Base-by-base conservation (phyloP, 2,329 filamentous ascomycete genomes). In the Pestalotiopsis sp. region DNA sequence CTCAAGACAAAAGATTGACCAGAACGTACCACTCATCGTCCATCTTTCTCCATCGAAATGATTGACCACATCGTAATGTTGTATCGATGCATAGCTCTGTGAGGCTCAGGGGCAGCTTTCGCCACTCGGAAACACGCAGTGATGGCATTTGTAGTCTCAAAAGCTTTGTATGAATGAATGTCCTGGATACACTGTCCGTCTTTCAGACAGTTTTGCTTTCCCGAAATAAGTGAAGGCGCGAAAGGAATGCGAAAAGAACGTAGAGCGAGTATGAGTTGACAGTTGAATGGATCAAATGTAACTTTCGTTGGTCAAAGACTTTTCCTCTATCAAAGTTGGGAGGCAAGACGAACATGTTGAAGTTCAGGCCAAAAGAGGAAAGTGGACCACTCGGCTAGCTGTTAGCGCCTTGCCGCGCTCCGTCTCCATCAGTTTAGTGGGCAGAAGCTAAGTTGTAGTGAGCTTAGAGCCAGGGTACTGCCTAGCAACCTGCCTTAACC, bases 1-100 rank as follows among this genome's bases (percentile, higher is more conserved):
- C 25, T 25, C 25, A 25, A 25, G 25, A 25, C 25, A 25, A 25
- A 25, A 25, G 25, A 25, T 13, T 1, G 25, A 17, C 49, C 6
- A 36, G 20, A 23, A 76, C 79, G 72, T 75, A 93, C 96, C 96
- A 99, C 84, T 95, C 92, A 78, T 95, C 90, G 58, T 90, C 87
- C 63, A 93, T 89, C 77, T 95, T 94, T 70, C 91, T 92, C 96
- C 96, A 99, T 83, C 95, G 91, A 75, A 99, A 99, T 0, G 95
- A 97, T 80, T 99, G 96, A 3, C 96, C 96, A 79, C 96, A 99
- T 71, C 95, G 91, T 41, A 99, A 84, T 0, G 94, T 97, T 0
- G 95, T 99, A 75, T 97, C 94, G 73, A 99, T 94, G 78, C 94
- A 98, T 3, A 99, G 88, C 78, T 99, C 96, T 3, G 91, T 88